A percentile compares a stretch with the other conserved stretches of the same genome.
phyloP scores from a whole-genome alignment of 2,329 filamentous ascomycete genomes.

The Trichoderma simmonsii region DNA sequence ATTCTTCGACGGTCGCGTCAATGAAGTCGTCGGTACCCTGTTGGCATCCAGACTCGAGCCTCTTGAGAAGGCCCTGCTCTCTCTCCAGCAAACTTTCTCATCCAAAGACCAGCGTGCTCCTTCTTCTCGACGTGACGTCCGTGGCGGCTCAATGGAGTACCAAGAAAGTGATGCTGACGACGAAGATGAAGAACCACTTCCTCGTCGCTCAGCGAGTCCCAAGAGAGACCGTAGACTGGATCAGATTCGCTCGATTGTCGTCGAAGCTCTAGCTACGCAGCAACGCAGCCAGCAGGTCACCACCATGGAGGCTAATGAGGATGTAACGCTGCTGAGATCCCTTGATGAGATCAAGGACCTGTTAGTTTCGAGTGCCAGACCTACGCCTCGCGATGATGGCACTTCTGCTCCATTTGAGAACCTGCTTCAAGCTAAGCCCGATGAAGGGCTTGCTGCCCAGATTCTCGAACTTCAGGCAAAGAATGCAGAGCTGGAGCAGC shows the following conservation, averaged over 20 bases:
- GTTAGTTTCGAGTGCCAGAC: conserved; percentile 22
- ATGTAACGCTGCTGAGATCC: conserved; percentile 60
- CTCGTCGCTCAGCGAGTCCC: conserved; percentile 71
- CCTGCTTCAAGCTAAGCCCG: conserved; percentile 37
- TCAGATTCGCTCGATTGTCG: conserved; percentile 69
- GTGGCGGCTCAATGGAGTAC: conserved; percentile 66
- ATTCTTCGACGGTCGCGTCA: conserved; percentile 90
- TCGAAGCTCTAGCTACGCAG: conserved; percentile 68
- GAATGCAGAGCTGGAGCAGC: conserved; percentile 58
- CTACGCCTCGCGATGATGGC: neutral
- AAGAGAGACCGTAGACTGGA: conserved; percentile 75
- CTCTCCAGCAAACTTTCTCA: conserved; percentile 68
- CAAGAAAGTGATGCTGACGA: conserved; percentile 91
- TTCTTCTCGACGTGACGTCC: conserved; percentile 56
- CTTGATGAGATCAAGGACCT: conserved; percentile 62
- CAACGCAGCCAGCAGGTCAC: conserved; percentile 41
- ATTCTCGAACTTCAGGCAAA: conserved; percentile 59
- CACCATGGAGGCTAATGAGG: conserved; percentile 32
- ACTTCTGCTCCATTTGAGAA: conserved; percentile 1
- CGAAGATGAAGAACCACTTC: conserved; percentile 72
- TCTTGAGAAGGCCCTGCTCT: conserved; percentile 72
- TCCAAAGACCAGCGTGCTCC: conserved; percentile 53
- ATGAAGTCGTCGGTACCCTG: conserved; percentile 75
- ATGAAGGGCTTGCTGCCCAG: conserved; percentile 52
- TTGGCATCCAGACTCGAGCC: conserved; percentile 75